These are phyloP conservation scores for Astrothelium macrocarpum DNA, from an alignment of 495 filamentous ascomycete genomes.

Conservation along the genomic window DNA sequence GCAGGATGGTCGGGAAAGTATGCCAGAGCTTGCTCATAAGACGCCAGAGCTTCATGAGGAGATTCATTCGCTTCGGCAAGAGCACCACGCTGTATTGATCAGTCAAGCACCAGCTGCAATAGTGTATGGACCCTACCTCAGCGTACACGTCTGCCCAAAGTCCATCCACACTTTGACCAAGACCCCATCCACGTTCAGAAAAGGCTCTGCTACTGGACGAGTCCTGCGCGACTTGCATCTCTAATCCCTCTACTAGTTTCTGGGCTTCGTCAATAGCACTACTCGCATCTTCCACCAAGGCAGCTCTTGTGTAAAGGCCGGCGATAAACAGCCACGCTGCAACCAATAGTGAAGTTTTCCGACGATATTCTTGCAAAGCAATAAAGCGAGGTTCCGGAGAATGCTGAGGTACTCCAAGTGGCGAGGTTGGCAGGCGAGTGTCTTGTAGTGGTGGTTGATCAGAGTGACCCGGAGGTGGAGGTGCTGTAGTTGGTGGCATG, in stretches of 20 bases:
- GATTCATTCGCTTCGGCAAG: constrained; percentile 51
- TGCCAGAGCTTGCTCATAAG: constrained; percentile 71
- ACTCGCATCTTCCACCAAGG: constrained; percentile 63
- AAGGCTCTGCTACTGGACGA: constrained; percentile 38
- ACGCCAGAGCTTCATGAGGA: constrained; percentile 55
- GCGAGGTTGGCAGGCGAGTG: constrained; percentile 36
- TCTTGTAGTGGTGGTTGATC: constrained; percentile 45
- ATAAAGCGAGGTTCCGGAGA: constrained; percentile 23
- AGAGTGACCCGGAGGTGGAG: constrained; percentile 38
- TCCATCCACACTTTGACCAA: constrained; percentile 64
- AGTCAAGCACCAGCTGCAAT: constrained; percentile 21
- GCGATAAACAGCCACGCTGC: constrained; percentile 84
- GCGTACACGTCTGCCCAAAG: constrained; percentile 71
- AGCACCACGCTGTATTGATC: constrained; percentile 51
- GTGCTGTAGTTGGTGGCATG: constrained; percentile 34
- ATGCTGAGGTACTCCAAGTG: constrained; percentile 27
- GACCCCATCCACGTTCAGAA: constrained; percentile 59
- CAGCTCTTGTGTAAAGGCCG: constrained; percentile 74
- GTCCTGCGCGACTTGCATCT: constrained; percentile 45
- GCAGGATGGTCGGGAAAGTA: constrained; percentile 65
- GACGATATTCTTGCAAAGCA: constrained; percentile 26
- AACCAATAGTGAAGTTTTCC: constrained; percentile 44
- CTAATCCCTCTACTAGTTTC: constrained; percentile 49
- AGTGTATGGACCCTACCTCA: constrained; percentile 45
- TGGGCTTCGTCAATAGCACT: constrained; percentile 75